Conservation (phyloP, 2,329 filamentous ascomycete genomes). For the Cordyceps cicadae region DNA sequence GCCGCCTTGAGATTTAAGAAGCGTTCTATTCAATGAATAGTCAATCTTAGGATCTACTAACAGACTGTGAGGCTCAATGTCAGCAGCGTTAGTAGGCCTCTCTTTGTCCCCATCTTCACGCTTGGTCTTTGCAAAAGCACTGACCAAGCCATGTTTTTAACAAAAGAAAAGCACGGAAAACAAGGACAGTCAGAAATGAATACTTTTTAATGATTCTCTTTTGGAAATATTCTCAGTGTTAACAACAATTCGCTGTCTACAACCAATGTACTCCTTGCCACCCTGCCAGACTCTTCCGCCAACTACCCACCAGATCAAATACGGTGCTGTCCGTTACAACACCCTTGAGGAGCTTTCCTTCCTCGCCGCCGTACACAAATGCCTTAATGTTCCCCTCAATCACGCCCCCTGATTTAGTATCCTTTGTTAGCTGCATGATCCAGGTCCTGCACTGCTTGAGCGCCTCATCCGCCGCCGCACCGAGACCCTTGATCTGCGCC, state of each 20-base stretch:
- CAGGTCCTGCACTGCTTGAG: conserved; percentile 26
- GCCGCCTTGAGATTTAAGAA: no score
- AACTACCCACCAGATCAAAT: conserved; percentile 24
- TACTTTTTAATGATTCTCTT: neutral
- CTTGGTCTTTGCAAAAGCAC: neutral
- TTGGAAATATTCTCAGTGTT: neutral
- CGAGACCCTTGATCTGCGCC: conserved; percentile 26
- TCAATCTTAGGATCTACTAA: no score
- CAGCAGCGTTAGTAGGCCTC: no score
- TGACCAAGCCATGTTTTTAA: neutral
- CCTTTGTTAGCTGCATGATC: conserved; percentile 23
- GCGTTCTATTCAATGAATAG: no score
- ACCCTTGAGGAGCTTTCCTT: conserved; percentile 14
- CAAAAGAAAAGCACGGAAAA: neutral
- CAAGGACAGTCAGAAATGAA: neutral
- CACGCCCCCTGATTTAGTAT: conserved; percentile 18
- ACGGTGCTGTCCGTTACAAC: conserved; percentile 21
- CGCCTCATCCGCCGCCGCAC: conserved; percentile 21
- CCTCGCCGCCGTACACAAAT: conserved; percentile 23
- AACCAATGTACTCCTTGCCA: conserved; percentile 20
- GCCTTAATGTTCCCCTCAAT: conserved; percentile 20
- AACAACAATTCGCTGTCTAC: neutral
- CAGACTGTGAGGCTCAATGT: no score
- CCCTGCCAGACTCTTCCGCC: conserved; percentile 26
- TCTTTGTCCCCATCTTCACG: no score